Base-by-base conservation (phyloP, 1,139 yeast genomes). In the Debaryomyces nepalensis region DNA sequence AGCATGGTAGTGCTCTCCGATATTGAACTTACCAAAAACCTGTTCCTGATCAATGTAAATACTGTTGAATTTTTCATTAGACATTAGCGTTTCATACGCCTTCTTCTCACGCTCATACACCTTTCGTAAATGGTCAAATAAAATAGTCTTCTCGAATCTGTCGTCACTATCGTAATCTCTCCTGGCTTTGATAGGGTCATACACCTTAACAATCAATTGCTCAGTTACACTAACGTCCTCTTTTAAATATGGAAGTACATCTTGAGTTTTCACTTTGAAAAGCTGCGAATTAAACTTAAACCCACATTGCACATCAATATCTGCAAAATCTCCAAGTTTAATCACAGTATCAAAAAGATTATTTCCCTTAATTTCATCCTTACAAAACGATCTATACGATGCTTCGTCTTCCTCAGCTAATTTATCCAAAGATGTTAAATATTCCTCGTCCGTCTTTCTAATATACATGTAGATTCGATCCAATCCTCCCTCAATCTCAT, bases 251-350 rank as follows among this genome's bases (percentile, higher is more conserved):
- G 5, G 4, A 9, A n/a, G 24, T n/a, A 34, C 15, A 15, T n/a
- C 14, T 10, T 4, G 15, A 20, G 14, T n/a, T 2, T 34, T 11
- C 11, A 34, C 31, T 24, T 26, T 34, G 31, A 24, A 34, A 16
- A 34, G 29, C 24, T 34, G 38, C 5, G 38, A 16, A 34, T 24
- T 15, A 18, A 23, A 34, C 1, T 7, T 24, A 34, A 34, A 34
- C 22, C 37, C 37, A 10, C 31, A 15, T 24, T 34, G 37, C 21
- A 34, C 30, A 34, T 34, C 37, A 20, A 34, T 34, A 15, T 34
- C 37, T 11, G 14, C 24, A 16, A 34, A 34, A 9, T 14, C 16
- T 6, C 30, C 37, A 16, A 34, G 30, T 8, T 6, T 7, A 24
- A 34, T 34, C 14, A 15, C 20, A 16, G 32, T 29, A 14, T 15